Evolutionary conservation across 352 stramenopile species (phyloP).

Genomic region (Phytophthora hybrid): DNA sequence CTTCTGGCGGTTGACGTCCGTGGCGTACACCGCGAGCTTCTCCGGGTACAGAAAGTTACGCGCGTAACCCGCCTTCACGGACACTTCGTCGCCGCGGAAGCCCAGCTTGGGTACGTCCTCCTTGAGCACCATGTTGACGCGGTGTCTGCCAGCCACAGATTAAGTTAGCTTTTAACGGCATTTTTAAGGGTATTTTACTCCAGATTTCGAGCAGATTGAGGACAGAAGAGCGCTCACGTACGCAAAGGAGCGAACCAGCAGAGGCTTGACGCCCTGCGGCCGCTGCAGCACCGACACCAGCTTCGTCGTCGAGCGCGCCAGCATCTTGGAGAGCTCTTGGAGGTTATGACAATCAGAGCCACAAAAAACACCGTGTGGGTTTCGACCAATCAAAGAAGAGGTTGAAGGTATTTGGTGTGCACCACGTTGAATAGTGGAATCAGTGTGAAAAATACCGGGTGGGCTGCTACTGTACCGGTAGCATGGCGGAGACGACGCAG

Average conservation of each 20-base stretch:
- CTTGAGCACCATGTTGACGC: conserved; percentile 89
- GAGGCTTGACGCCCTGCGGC: conserved; percentile 51
- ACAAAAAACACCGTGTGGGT: conserved; percentile 23
- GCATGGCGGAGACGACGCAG: conserved; percentile 4
- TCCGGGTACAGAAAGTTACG: conserved; percentile 95
- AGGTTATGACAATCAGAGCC: conserved; percentile 32
- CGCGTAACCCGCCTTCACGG: conserved; percentile 94
- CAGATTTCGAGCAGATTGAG: conserved; percentile 7
- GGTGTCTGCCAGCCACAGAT: conserved; percentile 59
- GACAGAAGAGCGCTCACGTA: conserved; percentile 35
- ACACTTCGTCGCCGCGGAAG: conserved; percentile 92
- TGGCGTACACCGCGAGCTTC: conserved; percentile 95
- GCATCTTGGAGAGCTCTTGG: conserved; percentile 40
- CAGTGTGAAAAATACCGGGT: neutral
- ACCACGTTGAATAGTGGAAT: neutral
- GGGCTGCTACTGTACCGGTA: neutral
- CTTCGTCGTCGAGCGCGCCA: conserved; percentile 43
- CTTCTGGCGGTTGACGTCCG: conserved; percentile 88
- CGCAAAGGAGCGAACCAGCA: conserved; percentile 71
- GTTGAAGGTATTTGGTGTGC: neutral
- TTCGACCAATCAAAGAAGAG: conserved; percentile 23
- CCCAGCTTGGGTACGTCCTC: conserved; percentile 85
- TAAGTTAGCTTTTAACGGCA: neutral
- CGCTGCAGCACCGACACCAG: conserved; percentile 44
- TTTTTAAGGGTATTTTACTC: conserved; percentile 13